Base-by-base conservation (phyloP, 2,329 filamentous ascomycete genomes). In the Diplocarpon mali region DNA sequence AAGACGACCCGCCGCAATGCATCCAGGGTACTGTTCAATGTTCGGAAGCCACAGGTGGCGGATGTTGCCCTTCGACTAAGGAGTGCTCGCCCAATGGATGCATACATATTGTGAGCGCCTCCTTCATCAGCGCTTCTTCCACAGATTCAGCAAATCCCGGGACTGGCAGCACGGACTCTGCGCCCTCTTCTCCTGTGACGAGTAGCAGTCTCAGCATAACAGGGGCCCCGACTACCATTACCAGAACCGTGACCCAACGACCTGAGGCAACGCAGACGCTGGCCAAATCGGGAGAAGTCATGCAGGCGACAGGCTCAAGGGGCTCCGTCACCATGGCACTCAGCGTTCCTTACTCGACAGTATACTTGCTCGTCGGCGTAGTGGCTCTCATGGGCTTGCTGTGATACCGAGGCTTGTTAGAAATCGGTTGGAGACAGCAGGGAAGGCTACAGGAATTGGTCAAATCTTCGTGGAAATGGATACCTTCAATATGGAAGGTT, bases 281-380 rank as follows among this genome's bases (percentile, higher is more conserved):
- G 7, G 47, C 48, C 8, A 59, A 57, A 40, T 44, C 53, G 15
- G 57, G 58, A 39, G 57, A 60, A 29, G 50, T 60, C 17, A 50
- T 49, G 20, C 49, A 53, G 27, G 47, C 39, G 13, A 40, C 36
- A 14, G 49, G 36, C 20, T 34, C 37, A 14, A 47, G 32, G 12
- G 35, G 34, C 11, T 48, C 50, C 9, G 35, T 49, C 7, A 38
- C 50, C 15, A 40, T 48, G 38, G 38, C 5, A 29, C 29, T 51
- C 31, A 49, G 35, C 28, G 34, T 51, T 28, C 53, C 51, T 32
- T 55, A 54, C 31, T 44, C 34, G 29, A 36, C 45, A 15, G 49
- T 36, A 4, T 48, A 43, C 24, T 29, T 49, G 15, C 44, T 59
- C 11, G n/a, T 53, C 14, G 46, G 40, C 29, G 34, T 58, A 28